Evolutionary conservation across 495 filamentous ascomycete species (phyloP).

Genomic region (Acidiella bohemica): DNA sequence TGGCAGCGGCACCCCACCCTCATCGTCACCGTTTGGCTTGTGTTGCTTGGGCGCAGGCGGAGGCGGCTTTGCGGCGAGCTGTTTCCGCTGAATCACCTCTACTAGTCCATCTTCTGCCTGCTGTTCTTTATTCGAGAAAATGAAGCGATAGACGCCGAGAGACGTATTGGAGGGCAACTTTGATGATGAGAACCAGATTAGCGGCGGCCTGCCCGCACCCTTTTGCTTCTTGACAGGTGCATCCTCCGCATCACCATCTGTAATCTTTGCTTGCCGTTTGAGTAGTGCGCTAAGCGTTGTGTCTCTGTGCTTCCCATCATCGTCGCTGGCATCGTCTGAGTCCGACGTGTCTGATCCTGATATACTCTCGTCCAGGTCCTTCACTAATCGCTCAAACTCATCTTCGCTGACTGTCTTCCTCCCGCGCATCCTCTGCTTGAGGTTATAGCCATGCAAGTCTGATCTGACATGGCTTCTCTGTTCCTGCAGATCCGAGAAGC

Average conservation of each 20-base stretch:
- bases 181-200: constrained; percentile 75
- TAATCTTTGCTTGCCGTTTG: constrained; percentile 68
- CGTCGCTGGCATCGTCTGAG: constrained; percentile 32
- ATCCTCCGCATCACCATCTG: constrained; percentile 38
- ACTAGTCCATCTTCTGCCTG: constrained; percentile 47
- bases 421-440: constrained; percentile 75
- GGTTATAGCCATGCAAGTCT: constrained; percentile 88
- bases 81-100: constrained; percentile 56
- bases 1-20: constrained; percentile 37
- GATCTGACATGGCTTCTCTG: constrained; percentile 77
- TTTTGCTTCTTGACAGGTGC: constrained; percentile 34
- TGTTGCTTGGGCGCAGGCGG: constrained; percentile 27
- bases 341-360: constrained; percentile 61
- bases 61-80: constrained; percentile 45
- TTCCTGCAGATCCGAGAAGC: constrained; percentile 58
- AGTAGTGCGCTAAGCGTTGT: constrained; percentile 57
- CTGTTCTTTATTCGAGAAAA: constrained; percentile 63
- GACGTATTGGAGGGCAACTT: constrained; percentile 62
- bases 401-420: constrained; percentile 52
- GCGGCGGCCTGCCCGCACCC: constrained; percentile 52
- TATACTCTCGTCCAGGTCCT: constrained; percentile 76
- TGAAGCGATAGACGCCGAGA: constrained; percentile 69
- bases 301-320: constrained; percentile 32
- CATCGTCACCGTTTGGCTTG: constrained; percentile 18
- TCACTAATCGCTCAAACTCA: constrained; percentile 75